These are phyloP conservation scores for Malus fusca DNA, from an alignment of 306 rosid genomes.

Conservation along the genomic window DNA sequence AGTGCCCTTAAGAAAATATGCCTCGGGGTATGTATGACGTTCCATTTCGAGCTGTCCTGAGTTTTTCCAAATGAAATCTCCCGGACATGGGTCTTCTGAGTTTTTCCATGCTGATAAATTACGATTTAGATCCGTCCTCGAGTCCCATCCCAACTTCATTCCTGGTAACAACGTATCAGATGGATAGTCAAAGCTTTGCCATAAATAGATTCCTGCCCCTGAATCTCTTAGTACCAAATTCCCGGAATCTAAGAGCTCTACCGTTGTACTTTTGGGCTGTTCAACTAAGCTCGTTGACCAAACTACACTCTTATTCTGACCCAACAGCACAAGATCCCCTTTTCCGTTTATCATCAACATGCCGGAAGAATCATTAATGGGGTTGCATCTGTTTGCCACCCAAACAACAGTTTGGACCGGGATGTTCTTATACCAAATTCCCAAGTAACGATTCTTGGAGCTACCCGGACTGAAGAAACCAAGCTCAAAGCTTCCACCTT, in stretches of 20 bases:
- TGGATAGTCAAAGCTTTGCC: slow-evolving; percentile 71
- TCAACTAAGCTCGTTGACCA: slow-evolving; percentile 30
- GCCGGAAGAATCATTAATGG: slow-evolving; percentile 33
- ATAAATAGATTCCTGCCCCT: slow-evolving; percentile 20
- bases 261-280: slow-evolving; percentile 14
- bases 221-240: slow-evolving; percentile 37
- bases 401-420: slow-evolving; percentile 35
- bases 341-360: slow-evolving; percentile 12
- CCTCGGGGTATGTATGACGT: slow-evolving; percentile 23
- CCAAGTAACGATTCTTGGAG: slow-evolving; percentile 31
- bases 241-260: slow-evolving; percentile 43
- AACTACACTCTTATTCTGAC: slow-evolving; percentile 7
- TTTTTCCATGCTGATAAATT: slow-evolving; percentile 34
- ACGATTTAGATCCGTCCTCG: slow-evolving; percentile 26
- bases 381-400: slow-evolving; percentile 54
- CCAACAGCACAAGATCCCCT: slow-evolving; percentile 15
- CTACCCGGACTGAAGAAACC: slow-evolving; percentile 55
- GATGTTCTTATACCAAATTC: slow-evolving; percentile 42
- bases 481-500: slow-evolving; percentile 30
- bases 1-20: slow-evolving; percentile 27
- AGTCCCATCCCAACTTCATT: slow-evolving; percentile 58
- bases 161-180: slow-evolving; percentile 44
- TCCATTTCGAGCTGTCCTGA: slow-evolving; percentile 19
- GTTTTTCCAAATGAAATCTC: slow-evolving; percentile 23
- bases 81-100: slow-evolving; percentile 48